phyloP scores from a whole-genome alignment of 129 eudicot species.

The Centella asiatica region DNA sequence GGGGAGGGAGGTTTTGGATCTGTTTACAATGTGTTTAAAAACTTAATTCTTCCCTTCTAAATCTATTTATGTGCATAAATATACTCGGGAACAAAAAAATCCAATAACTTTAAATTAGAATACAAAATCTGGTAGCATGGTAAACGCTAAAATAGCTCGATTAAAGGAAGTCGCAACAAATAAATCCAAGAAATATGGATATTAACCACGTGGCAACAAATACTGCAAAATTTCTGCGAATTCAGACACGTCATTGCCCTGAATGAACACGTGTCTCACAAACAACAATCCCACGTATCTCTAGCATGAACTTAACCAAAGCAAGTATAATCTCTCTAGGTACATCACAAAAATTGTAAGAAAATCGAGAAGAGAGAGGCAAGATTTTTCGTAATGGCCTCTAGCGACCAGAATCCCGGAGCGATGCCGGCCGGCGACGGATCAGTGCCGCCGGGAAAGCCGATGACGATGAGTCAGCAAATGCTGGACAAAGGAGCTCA shows the following conservation, averaged over 20 bases:
- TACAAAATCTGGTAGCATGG: too few relatives aligned
- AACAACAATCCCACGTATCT: neutral
- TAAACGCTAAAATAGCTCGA: neutral
- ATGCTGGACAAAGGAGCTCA: constrained; percentile 70
- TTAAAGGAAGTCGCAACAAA: neutral
- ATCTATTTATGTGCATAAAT: too few relatives aligned
- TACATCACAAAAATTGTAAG: neutral
- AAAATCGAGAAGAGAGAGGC: too few relatives aligned
- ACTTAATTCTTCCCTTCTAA: too few relatives aligned
- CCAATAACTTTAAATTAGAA: too few relatives aligned
- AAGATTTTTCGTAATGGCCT: constrained; percentile 29
- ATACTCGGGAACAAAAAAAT: too few relatives aligned
- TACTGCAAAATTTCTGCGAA: neutral
- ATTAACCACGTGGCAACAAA: neutral
- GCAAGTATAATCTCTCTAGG: neutral
- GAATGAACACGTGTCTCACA: neutral
- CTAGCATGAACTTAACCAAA: neutral
- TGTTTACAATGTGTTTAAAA: too few relatives aligned
- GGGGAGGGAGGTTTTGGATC: too few relatives aligned
- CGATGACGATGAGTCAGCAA: constrained; percentile 45
- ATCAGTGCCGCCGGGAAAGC: constrained; percentile 67
- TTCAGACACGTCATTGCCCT: neutral
- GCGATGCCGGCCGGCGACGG: constrained; percentile 61
- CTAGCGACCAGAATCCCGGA: constrained; percentile 46
- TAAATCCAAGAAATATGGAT: neutral